Conservation (phyloP, 768 basidiomycete genomes). For the Boletus edulis region DNA sequence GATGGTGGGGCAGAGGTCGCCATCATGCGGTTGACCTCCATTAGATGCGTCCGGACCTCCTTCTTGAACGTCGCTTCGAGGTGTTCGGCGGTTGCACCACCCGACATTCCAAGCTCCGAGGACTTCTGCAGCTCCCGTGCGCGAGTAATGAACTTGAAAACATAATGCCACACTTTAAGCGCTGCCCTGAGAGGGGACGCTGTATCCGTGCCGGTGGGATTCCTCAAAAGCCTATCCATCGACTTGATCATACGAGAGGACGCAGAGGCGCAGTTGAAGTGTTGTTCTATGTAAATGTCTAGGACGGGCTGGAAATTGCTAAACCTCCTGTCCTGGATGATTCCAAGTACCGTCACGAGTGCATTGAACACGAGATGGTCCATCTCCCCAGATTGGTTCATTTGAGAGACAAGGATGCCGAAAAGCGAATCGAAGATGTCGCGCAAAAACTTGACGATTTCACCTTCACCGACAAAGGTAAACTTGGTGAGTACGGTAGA, state of each 20-base stretch:
- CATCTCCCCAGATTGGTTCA: slow-evolving; percentile 74
- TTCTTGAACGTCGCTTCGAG: slow-evolving; percentile 82
- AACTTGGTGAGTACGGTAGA: slow-evolving; percentile 77
- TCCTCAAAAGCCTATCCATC: slow-evolving; percentile 77
- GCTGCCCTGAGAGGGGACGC: slow-evolving; percentile 83
- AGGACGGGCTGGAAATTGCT: slow-evolving; percentile 92
- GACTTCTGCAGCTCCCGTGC: slow-evolving; percentile 84
- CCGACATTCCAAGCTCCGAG: slow-evolving; percentile 75
- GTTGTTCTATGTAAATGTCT: slow-evolving; percentile 88
- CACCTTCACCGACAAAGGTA: slow-evolving; percentile 90
- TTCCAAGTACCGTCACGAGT: slow-evolving; percentile 86
- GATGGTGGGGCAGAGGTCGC: slow-evolving; percentile 68
- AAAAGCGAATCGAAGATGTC: slow-evolving; percentile 94
- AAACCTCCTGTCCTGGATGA: slow-evolving; percentile 92
- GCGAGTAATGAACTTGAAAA: slow-evolving; percentile 93
- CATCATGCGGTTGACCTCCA: slow-evolving; percentile 89
- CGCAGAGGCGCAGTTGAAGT: slow-evolving; percentile 79
- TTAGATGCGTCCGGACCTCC: slow-evolving; percentile 74
- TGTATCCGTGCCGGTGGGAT: slow-evolving; percentile 68
- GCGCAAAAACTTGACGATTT: slow-evolving; percentile 89
- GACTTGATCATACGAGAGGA: slow-evolving; percentile 84
- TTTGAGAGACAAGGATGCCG: slow-evolving; percentile 74
- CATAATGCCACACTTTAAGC: slow-evolving; percentile 95
- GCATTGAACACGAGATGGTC: slow-evolving; percentile 88
- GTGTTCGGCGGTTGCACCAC: slow-evolving; percentile 82